Percentiles rank a stretch among this genome's conserved stretches.
Conservation (phyloP, 352 stramenopile genomes). For the Pythium pyrilobum region DNA sequence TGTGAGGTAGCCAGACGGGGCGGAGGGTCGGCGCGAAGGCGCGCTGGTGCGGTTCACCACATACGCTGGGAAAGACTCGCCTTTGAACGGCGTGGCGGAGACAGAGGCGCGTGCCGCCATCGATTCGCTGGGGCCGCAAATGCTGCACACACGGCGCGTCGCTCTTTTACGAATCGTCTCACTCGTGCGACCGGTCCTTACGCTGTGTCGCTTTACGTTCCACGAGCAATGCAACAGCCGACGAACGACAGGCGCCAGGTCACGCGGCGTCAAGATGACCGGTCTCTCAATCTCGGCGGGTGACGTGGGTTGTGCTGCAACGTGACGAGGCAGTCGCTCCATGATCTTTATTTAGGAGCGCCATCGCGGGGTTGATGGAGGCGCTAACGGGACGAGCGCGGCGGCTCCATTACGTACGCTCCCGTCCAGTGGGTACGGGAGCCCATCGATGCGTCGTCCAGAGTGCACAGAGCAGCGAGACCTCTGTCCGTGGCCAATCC, state of each 20-base stretch:
- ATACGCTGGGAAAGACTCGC: conserved; percentile 57
- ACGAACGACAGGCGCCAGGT: no score
- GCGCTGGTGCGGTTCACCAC: conserved; percentile 27
- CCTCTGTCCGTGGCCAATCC: no score
- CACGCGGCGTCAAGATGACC: neutral
- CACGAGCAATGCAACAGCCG: no score
- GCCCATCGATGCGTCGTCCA: neutral
- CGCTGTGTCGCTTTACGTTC: no score
- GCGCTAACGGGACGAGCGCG: conserved; percentile 1
- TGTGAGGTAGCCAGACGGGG: neutral
- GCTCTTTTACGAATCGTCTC: no score
- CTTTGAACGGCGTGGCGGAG: conserved; percentile 42
- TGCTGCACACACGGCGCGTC: no score
- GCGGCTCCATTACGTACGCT: conserved; percentile 9
- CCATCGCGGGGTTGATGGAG: conserved; percentile 12
- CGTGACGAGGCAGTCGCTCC: conserved; percentile 9
- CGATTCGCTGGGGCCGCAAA: no score
- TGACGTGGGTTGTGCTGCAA: no score
- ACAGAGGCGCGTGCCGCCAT: neutral
- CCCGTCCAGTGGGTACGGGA: neutral
- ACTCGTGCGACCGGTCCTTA: no score
- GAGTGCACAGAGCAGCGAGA: no score
- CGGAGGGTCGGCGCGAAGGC: neutral
- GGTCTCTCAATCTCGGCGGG: no score
- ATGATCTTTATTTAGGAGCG: conserved; percentile 16